Conservation (phyloP, 1,139 yeast species). For the Blastobotrys capitulatus region DNA sequence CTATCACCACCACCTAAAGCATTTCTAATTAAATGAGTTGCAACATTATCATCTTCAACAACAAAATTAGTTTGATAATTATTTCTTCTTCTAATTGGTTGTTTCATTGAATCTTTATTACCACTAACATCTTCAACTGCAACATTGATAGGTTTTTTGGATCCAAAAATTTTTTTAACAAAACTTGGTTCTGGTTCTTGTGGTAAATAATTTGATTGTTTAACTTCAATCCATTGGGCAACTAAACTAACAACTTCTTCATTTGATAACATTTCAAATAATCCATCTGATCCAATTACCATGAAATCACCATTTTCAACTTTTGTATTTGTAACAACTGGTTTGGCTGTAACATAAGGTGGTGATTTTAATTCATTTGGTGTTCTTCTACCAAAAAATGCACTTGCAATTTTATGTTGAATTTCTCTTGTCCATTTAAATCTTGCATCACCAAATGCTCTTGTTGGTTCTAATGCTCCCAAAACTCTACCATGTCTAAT, state of each 20-base stretch:
- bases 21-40: slow-evolving; percentile 89
- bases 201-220: slow-evolving; percentile 45
- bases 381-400: slow-evolving; percentile 76
- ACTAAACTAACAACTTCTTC: slow-evolving; percentile 92
- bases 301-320: slow-evolving; percentile 74
- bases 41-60: slow-evolving; percentile 76
- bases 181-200: slow-evolving; percentile 11
- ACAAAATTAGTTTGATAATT: slow-evolving; percentile 40
- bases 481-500: slow-evolving; percentile 77
- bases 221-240: slow-evolving; percentile 86
- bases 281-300: slow-evolving; percentile 92
- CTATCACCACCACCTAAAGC: slow-evolving; percentile 83
- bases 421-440: slow-evolving; percentile 76
- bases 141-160: slow-evolving; percentile 10
- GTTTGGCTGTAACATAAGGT: slow-evolving; percentile 96
- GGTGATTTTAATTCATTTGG: slow-evolving; percentile 82
- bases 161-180: slow-evolving; percentile 19
- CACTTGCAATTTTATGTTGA: slow-evolving; percentile 68
- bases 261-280: slow-evolving; percentile 85
- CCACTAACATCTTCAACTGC: slow-evolving; percentile 32
- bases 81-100: slow-evolving; percentile 46
- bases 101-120: slow-evolving; percentile 49
- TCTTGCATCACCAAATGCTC: slow-evolving; percentile 97
- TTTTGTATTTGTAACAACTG: slow-evolving; percentile 80
- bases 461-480: slow-evolving; percentile 92